phyloP scores from a whole-genome alignment of 768 basidiomycete species.

The Termitomyces sp. region DNA sequence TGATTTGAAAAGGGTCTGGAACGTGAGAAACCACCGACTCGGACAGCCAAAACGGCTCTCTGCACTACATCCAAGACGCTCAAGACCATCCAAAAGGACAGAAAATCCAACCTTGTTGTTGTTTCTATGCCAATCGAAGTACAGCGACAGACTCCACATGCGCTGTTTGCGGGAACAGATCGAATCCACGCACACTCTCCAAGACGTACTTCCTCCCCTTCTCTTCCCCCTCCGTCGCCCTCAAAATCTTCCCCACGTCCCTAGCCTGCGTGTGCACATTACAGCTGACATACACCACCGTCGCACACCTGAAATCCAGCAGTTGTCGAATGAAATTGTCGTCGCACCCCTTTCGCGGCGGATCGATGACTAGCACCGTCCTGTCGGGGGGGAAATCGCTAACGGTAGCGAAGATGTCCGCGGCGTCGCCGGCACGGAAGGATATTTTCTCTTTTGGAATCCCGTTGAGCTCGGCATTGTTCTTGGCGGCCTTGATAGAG shows the following conservation, averaged over 20 bases:
- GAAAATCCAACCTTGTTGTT: neutral
- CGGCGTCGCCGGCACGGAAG: constrained; percentile 81
- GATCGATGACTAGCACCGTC: constrained; percentile 80
- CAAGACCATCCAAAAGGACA: neutral
- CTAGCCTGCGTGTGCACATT: constrained; percentile 93
- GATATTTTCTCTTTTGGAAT: constrained; percentile 51
- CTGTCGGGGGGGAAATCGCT: constrained; percentile 54
- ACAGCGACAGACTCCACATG: constrained; percentile 87
- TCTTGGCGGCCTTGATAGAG: constrained; percentile 62
- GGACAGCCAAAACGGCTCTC: neutral
- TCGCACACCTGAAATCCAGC: constrained; percentile 56
- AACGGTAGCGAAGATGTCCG: constrained; percentile 75
- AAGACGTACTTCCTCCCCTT: constrained; percentile 57
- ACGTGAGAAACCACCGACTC: neutral
- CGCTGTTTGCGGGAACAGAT: constrained; percentile 94
- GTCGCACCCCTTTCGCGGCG: constrained; percentile 94
- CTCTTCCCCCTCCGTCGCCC: constrained; percentile 31
- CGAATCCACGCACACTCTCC: constrained; percentile 84
- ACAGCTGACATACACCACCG: constrained; percentile 88
- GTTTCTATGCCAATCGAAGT: constrained; percentile 38
- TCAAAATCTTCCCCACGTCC: constrained; percentile 74
- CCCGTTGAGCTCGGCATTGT: constrained; percentile 61
- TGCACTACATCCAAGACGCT: neutral
- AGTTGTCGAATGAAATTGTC: constrained; percentile 73
- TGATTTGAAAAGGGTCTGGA: neutral